A percentile compares a stretch with the other conserved stretches of the same genome.
These are phyloP conservation scores for Mangifera indica DNA, from an alignment of 345 rosid genomes.

Conservation along the genomic window DNA sequence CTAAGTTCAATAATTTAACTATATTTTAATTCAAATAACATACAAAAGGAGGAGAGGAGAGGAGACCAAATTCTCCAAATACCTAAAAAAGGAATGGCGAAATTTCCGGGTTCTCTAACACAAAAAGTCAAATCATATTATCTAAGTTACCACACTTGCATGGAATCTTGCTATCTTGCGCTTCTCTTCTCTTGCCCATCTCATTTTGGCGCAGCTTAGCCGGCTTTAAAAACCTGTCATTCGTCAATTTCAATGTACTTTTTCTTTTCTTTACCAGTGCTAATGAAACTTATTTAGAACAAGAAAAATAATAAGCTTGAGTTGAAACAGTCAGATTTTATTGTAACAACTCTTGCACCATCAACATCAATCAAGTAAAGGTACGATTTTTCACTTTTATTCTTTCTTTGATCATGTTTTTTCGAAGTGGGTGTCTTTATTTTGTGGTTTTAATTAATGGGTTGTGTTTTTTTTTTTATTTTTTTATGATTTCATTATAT, in stretches of 20 bases:
- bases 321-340: neutral
- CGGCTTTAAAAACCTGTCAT: neutral
- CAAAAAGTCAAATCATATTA: neutral
- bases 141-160: neutral
- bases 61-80: neutral
- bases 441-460: neutral
- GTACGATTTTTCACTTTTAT: neutral
- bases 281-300: neutral
- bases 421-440: neutral
- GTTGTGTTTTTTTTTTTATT: neutral
- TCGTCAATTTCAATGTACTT: no score
- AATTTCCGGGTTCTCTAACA: neutral
- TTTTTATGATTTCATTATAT: neutral
- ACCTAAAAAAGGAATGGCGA: neutral
- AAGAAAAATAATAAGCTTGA: neutral
- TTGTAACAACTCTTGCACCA: neutral
- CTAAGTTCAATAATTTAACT: no score
- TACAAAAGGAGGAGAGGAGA: no score
- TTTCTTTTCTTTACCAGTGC: neutral
- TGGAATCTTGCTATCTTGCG: slow-evolving; percentile 10
- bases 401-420: neutral
- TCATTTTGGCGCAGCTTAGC: slow-evolving; percentile 10
- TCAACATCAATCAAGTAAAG: neutral
- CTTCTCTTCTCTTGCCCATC: neutral
- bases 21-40: no score